These are phyloP conservation scores for Globisporangium orthogonon DNA, from an alignment of 352 stramenopile genomes.

Conservation along the genomic window DNA sequence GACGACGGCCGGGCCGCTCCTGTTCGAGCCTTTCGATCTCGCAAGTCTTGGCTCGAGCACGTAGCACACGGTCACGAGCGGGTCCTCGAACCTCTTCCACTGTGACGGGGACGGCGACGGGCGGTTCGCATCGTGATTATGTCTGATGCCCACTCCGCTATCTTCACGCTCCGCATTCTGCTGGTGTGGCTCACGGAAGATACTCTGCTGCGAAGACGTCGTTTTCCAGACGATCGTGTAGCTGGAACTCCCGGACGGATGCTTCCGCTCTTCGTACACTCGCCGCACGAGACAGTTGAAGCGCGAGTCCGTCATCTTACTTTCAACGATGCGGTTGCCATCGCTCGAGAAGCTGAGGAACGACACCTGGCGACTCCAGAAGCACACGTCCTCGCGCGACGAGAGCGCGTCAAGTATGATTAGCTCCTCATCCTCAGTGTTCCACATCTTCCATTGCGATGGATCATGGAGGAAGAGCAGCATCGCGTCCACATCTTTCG, in stretches of 20 bases:
- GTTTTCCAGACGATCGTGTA: slow-evolving; percentile 36
- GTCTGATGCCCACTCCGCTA: not conserved
- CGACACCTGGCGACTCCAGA: slow-evolving; percentile 29
- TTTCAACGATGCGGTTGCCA: slow-evolving; percentile 7
- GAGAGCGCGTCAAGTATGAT: slow-evolving; percentile 23
- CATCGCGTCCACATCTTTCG: slow-evolving; percentile 13
- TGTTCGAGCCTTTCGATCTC: not conserved
- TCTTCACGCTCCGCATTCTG: not conserved
- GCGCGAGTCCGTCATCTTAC: slow-evolving; percentile 14
- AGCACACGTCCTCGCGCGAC: slow-evolving; percentile 22
- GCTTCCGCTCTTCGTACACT: slow-evolving; percentile 19
- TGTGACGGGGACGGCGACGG: not conserved
- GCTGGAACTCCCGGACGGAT: slow-evolving; percentile 1
- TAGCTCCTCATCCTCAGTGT: slow-evolving; percentile 14
- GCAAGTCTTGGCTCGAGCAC: slow-evolving; percentile 20
- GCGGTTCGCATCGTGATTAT: not conserved
- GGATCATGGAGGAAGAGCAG: slow-evolving; percentile 20
- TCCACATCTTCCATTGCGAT: slow-evolving; percentile 14
- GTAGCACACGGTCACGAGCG: slow-evolving; percentile 22
- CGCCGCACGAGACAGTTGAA: slow-evolving; percentile 26
- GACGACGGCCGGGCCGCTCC: slow-evolving; percentile 2
- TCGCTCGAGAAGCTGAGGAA: slow-evolving; percentile 22
- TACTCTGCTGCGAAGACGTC: slow-evolving; percentile 18
- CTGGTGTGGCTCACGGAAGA: slow-evolving; percentile 2
- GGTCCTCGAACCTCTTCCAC: slow-evolving; percentile 30